Conservation (phyloP, 1,284 basidiomycete genomes). For the Wallemia mellicola region DNA sequence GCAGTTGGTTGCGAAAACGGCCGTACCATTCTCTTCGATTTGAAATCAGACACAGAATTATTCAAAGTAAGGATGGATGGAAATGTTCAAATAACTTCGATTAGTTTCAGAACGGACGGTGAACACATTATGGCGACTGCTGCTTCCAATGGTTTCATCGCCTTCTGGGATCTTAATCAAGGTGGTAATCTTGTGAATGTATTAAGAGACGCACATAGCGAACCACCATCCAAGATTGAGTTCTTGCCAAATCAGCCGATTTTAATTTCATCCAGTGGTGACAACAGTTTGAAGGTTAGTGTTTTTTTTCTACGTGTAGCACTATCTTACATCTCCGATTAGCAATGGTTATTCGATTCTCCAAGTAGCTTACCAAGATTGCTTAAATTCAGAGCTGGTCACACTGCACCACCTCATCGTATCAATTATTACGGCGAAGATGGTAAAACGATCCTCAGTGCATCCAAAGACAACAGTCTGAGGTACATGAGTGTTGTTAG, state of each 20-base stretch:
- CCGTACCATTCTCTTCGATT: conserved; percentile 60
- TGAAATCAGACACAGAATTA: conserved; percentile 59
- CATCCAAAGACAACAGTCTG: conserved; percentile 50
- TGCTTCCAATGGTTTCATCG: conserved; percentile 58
- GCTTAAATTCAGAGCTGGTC: conserved; percentile 72
- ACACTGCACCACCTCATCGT: conserved; percentile 63
- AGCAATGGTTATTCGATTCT: conserved; percentile 97
- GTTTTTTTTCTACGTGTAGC: not conserved
- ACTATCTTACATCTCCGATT: conserved; percentile 1
- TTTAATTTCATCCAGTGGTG: conserved; percentile 55
- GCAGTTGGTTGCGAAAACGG: conserved; percentile 72
- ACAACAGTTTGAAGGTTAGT: conserved; percentile 68
- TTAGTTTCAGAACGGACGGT: conserved; percentile 74
- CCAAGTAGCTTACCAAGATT: conserved; percentile 55
- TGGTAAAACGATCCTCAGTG: conserved; percentile 73
- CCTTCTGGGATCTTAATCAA: conserved; percentile 64
- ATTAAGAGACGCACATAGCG: conserved; percentile 57
- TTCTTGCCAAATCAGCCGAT: conserved; percentile 78
- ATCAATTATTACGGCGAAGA: conserved; percentile 89
- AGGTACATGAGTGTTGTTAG: conserved; percentile 73
- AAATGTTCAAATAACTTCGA: conserved; percentile 37
- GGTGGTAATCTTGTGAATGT: conserved; percentile 54
- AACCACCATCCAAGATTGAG: conserved; percentile 42
- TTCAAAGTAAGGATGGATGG: conserved; percentile 59
- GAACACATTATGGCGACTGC: conserved; percentile 56